phyloP scores from a whole-genome alignment of 352 stramenopile genomes.

The Phytophthora fragariaefolia region DNA sequence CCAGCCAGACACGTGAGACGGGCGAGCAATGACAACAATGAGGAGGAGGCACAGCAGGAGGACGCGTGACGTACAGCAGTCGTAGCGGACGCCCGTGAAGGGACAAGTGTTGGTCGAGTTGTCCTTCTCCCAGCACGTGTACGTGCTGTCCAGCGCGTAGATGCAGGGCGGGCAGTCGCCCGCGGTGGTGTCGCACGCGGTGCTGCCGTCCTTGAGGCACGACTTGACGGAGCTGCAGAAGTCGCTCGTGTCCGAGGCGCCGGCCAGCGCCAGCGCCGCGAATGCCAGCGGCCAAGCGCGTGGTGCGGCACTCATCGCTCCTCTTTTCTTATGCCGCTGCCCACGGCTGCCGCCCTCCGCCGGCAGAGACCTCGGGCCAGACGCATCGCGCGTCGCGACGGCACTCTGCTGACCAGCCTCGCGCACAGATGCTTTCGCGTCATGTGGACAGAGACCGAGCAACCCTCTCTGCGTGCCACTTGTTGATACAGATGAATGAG shows the following conservation, averaged over 20 bases:
- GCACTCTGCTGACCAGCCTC: constrained; percentile 27
- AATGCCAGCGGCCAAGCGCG: neutral
- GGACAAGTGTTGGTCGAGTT: constrained; percentile 68
- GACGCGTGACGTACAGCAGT: constrained; percentile 63
- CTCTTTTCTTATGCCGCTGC: constrained; percentile 35
- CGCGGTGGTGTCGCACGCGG: constrained; percentile 41
- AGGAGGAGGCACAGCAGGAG: neutral
- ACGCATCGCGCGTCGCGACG: constrained; percentile 27
- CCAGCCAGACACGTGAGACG: constrained; percentile 13
- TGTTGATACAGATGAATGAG: no score
- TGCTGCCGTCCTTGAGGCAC: constrained; percentile 47
- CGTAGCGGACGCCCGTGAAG: constrained; percentile 69
- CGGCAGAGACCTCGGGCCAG: constrained; percentile 35
- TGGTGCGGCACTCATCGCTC: constrained; percentile 13
- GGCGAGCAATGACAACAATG: neutral
- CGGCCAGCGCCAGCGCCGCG: constrained; percentile 1
- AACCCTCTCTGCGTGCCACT: no score
- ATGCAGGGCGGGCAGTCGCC: constrained; percentile 68
- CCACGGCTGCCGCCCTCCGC: neutral
- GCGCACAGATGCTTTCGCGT: constrained; percentile 25
- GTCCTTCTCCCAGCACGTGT: constrained; percentile 74
- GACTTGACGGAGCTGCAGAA: constrained; percentile 48
- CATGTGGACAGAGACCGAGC: no score
- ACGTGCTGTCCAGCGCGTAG: constrained; percentile 56
- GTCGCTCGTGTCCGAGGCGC: constrained; percentile 34